Conservation (phyloP, 441 rosid species). For the Populus hybrid region DNA sequence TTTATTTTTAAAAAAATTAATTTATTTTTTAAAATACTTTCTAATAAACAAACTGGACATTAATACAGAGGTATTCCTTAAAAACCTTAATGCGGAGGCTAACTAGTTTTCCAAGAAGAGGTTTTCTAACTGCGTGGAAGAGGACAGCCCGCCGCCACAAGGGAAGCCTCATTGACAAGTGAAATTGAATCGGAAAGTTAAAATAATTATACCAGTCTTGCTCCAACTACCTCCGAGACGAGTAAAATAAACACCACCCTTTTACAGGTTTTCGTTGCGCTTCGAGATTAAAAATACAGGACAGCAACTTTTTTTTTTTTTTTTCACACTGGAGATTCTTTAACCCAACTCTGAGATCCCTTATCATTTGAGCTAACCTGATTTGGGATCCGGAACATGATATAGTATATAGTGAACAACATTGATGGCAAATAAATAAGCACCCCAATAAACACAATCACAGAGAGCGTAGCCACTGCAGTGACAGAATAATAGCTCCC, state of each 20-base stretch:
- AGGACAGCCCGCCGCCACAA: not conserved
- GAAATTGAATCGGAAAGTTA: not conserved
- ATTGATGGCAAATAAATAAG: slow-evolving; percentile 9
- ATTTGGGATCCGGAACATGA: not conserved
- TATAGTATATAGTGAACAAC: not conserved
- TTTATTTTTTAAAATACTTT: too few species aligned
- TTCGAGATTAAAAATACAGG: not conserved
- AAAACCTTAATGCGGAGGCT: too few species aligned
- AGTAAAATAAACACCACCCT: not conserved
- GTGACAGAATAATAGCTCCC: not conserved
- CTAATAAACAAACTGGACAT: too few species aligned
- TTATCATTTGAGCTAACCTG: not conserved
- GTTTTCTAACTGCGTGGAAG: not conserved
- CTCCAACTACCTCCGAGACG: not conserved
- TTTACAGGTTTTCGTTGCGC: not conserved
- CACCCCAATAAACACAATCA: slow-evolving; percentile 6
- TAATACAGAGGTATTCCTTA: not conserved
- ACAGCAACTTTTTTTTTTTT: not conserved
- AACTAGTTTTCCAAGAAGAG: not conserved
- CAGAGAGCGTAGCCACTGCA: slow-evolving; percentile 3
- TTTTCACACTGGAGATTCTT: not conserved
- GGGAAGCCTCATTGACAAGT: not conserved
- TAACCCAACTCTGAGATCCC: not conserved
- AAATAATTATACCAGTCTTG: not conserved
- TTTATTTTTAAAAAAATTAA: too few species aligned